Evolutionary conservation across 2,329 filamentous ascomycete species (phyloP).

Genomic region (Diaporthe sp.): DNA sequence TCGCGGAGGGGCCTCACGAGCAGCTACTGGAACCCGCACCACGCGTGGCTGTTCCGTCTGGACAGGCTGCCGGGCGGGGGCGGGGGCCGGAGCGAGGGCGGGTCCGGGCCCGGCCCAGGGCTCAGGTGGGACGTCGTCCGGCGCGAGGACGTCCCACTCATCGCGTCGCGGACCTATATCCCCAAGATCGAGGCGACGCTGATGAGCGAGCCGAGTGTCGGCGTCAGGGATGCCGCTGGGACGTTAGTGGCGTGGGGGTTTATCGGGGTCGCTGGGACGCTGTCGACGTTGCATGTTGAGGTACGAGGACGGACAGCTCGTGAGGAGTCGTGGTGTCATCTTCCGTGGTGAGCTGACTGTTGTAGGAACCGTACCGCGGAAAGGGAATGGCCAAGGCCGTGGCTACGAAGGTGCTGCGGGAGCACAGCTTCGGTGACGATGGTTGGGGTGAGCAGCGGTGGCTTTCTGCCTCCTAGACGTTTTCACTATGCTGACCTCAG

Average conservation of each 20-base stretch:
- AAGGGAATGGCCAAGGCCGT: constrained; percentile 75
- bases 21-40: constrained; percentile 55
- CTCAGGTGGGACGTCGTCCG: constrained; percentile 69
- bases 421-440: constrained; percentile 64
- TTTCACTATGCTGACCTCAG: not conserved
- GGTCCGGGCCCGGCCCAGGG: constrained; percentile 53
- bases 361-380: constrained; percentile 67
- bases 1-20: constrained; percentile 46
- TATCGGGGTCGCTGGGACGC: constrained; percentile 55
- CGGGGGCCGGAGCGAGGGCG: constrained; percentile 19
- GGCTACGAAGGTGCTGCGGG: constrained; percentile 69
- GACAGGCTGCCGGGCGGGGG: constrained; percentile 57
- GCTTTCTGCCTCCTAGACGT: not conserved
- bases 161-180: constrained; percentile 69
- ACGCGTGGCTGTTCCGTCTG: constrained; percentile 72
- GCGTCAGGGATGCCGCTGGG: constrained; percentile 60
- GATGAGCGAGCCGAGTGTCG: constrained; percentile 60
- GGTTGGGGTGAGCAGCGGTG: constrained; percentile 58
- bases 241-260: constrained; percentile 76
- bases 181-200: constrained; percentile 65
- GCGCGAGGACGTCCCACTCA: constrained; percentile 67
- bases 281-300: constrained; percentile 48
- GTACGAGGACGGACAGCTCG: constrained; percentile 34
- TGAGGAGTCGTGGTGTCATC: not conserved
- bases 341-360: not conserved